These are phyloP conservation scores for Epichloe elymi DNA, from an alignment of 2,329 filamentous ascomycete species.

Conservation along the genomic window DNA sequence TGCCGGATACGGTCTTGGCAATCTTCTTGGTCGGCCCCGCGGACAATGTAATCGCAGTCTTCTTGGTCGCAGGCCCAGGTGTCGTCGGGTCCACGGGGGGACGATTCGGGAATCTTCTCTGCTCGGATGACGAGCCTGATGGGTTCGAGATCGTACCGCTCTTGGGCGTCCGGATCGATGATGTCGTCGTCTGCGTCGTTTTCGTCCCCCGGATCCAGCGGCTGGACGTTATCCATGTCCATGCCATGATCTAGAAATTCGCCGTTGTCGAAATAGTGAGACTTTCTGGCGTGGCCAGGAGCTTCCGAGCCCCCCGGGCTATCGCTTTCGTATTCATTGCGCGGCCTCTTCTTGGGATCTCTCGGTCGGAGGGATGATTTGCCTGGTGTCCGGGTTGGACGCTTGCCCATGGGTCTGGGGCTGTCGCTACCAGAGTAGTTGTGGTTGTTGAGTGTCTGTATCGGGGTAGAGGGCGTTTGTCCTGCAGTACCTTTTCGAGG, in stretches of 20 bases:
- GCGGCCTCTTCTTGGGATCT: conserved; percentile 31
- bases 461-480: conserved; percentile 1
- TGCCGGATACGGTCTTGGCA: conserved; percentile 43
- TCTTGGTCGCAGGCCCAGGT: conserved; percentile 55
- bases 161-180: neutral
- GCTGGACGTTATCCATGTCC: conserved; percentile 17
- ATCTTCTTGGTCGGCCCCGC: conserved; percentile 42
- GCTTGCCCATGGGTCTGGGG: conserved; percentile 18
- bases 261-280: conserved; percentile 18
- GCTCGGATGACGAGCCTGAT: conserved; percentile 34
- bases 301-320: conserved; percentile 23
- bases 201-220: conserved; percentile 7
- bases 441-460: conserved; percentile 4
- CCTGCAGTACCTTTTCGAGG: neutral
- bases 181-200: conserved; percentile 3
- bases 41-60: conserved; percentile 51
- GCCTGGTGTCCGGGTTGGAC: conserved; percentile 8
- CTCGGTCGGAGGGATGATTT: conserved; percentile 9
- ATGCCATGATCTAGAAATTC: conserved; percentile 13
- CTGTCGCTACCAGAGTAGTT: conserved; percentile 12
- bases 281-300: conserved; percentile 17
- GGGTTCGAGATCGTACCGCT: conserved; percentile 14
- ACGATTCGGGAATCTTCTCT: conserved; percentile 34
- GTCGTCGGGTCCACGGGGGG: conserved; percentile 43
- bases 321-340: conserved; percentile 24